Percentiles rank a stretch among this genome's conserved stretches.
Evolutionary conservation across 345 rosid species (phyloP).

Genomic region (Melaleuca alternifolia): DNA sequence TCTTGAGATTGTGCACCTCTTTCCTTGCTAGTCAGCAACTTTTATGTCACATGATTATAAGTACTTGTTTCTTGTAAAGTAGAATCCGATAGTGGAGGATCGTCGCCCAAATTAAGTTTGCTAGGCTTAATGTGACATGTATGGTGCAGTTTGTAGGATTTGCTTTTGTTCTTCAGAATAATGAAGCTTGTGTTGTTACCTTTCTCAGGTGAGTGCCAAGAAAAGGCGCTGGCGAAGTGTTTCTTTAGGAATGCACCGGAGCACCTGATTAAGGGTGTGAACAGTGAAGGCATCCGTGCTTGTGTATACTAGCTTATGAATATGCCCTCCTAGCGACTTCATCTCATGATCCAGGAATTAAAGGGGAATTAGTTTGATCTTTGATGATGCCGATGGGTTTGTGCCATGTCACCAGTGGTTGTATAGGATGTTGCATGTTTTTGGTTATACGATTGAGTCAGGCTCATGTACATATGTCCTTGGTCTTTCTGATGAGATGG

Average conservation of each 20-base stretch:
- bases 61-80: neutral
- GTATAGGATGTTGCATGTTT: neutral
- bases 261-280: neutral
- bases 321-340: neutral
- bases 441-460: neutral
- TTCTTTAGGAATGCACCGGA: constrained; percentile 24
- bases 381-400: neutral
- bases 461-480: neutral
- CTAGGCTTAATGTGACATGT: neutral
- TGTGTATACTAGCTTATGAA: neutral
- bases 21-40: neutral
- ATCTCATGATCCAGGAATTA: neutral
- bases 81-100: neutral
- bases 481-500: neutral
- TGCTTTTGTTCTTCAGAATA: neutral
- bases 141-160: neutral
- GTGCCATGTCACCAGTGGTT: neutral
- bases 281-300: neutral
- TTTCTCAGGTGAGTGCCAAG: constrained; percentile 26
- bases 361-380: neutral
- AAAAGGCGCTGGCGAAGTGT: constrained; percentile 32
- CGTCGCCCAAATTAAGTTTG: neutral
- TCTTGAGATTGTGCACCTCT: neutral
- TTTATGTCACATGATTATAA: neutral
- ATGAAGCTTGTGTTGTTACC: neutral